phyloP scores from a whole-genome alignment of 1,284 basidiomycete genomes.

The Erythrobasidium hasegawianum region DNA sequence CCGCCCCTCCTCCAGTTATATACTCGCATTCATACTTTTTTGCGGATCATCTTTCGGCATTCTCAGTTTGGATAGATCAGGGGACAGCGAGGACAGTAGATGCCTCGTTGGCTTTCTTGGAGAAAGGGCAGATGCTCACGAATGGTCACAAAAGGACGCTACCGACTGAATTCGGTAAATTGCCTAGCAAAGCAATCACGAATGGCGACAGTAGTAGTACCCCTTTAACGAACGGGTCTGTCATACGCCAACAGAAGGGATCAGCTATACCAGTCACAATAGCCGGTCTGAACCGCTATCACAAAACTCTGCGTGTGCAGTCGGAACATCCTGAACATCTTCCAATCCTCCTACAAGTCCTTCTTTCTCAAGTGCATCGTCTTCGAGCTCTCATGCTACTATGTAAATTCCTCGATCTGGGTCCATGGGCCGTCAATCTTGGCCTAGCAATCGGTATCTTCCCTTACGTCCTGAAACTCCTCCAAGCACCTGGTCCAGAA shows the following conservation, averaged over 20 bases:
- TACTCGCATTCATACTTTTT: slow-evolving; percentile 94
- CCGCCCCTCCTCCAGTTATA: slow-evolving; percentile 50
- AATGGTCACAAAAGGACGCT: slow-evolving; percentile 15
- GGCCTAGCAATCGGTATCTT: slow-evolving; percentile 98
- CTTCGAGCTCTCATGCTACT: slow-evolving; percentile 92
- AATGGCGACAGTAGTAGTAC: neutral
- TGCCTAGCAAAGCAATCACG: neutral
- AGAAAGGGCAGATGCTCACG: slow-evolving; percentile 16
- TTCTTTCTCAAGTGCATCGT: slow-evolving; percentile 93
- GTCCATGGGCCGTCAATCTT: slow-evolving; percentile 96
- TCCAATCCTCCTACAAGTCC: slow-evolving; percentile 93
- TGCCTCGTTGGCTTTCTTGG: slow-evolving; percentile 16
- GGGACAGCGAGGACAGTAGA: slow-evolving; percentile 53
- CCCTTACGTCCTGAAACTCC: slow-evolving; percentile 93
- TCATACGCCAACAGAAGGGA: slow-evolving; percentile 2
- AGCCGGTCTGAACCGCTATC: slow-evolving; percentile 22
- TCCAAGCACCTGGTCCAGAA: slow-evolving; percentile 91
- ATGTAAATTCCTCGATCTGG: slow-evolving; percentile 94
- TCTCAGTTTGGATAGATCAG: slow-evolving; percentile 95
- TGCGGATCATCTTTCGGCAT: slow-evolving; percentile 91
- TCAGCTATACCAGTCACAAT: slow-evolving; percentile 4
- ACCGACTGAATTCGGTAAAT: slow-evolving; percentile 9
- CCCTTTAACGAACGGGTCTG: neutral
- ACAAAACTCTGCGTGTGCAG: slow-evolving; percentile 16
- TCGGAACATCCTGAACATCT: slow-evolving; percentile 87